These are phyloP conservation scores for Fusarium euwallaceae DNA, from an alignment of 2,329 filamentous ascomycete species.

Conservation along the genomic window DNA sequence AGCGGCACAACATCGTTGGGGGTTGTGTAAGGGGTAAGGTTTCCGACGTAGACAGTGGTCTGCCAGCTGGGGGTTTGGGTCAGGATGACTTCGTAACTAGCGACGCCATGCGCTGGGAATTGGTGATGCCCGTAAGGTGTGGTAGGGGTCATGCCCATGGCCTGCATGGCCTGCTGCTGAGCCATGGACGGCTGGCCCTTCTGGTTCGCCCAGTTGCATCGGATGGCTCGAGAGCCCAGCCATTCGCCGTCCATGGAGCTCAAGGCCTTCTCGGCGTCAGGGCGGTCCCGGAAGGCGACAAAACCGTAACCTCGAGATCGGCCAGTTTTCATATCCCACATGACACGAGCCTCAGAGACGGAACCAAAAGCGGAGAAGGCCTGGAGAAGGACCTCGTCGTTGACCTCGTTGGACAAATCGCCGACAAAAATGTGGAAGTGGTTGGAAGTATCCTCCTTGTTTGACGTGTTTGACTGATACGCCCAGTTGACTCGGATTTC, in stretches of 20 bases:
- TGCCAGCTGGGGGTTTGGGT: slow-evolving; percentile 97
- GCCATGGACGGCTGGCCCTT: slow-evolving; percentile 99
- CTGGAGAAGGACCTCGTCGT: slow-evolving; percentile 92
- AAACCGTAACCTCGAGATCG: slow-evolving; percentile 98
- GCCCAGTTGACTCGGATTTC: slow-evolving; percentile 99
- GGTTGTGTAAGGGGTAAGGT: slow-evolving; percentile 96
- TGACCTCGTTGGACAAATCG: slow-evolving; percentile 97
- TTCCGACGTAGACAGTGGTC: slow-evolving; percentile 98
- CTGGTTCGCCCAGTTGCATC: slow-evolving; percentile 99
- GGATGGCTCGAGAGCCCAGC: slow-evolving; percentile 97
- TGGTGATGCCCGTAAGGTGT: slow-evolving; percentile 97
- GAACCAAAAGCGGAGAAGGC: slow-evolving; percentile 96
- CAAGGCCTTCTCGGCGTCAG: slow-evolving; percentile 94
- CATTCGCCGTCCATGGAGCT: slow-evolving; percentile 99
- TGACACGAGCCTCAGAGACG: slow-evolving; percentile 97
- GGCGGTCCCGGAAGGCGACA: slow-evolving; percentile 94
- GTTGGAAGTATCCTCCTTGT: slow-evolving; percentile 97
- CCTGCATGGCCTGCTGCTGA: slow-evolving; percentile 95
- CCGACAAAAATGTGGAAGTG: slow-evolving; percentile 99
- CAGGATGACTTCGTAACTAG: slow-evolving; percentile 97
- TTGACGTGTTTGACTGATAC: slow-evolving; percentile 94
- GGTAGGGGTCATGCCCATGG: slow-evolving; percentile 98
- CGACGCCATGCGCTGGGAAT: slow-evolving; percentile 95
- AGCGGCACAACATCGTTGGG: slow-evolving; percentile 95
- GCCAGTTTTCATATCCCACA: slow-evolving; percentile 99